Base-by-base conservation (phyloP, 352 stramenopile species). In the Globisporangium takayamanum region DNA sequence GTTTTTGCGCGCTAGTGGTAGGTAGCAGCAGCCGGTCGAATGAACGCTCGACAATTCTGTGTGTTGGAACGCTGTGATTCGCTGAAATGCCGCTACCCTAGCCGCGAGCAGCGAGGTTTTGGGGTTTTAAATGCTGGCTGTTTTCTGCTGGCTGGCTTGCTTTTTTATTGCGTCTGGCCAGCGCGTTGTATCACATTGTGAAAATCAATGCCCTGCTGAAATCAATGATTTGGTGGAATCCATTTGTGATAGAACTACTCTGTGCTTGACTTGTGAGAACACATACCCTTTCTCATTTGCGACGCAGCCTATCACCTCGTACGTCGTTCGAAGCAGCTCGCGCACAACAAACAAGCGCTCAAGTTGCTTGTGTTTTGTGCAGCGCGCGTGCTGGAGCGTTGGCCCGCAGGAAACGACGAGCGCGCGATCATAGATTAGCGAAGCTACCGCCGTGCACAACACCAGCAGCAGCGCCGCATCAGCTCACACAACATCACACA, bases 11-110 rank as follows among this genome's bases (percentile, higher is more conserved):
- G 6, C 8, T 12, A 12, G 33, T 39, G 33, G 10, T 46, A 7
- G 14, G 41, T 0, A 10, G 41, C 41, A 46, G 41, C 41, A 46
- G 41, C 41, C 18, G 20, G 22, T 51, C n/a, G 10, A 33, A 7
- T 51, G 46, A 3, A 8, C 1, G 41, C 5, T 46, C 20, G 41
- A 10, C 14, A 46, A 20, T 46, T n/a, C 2, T 16, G 7, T 42
- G 64, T 44, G 60, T 12, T 74, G 63, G 69, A 73, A 64, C 44
- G 41, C 56, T 30, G n/a, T 67, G 59, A 73, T 77, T 77, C 59
- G 67, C 37, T 39, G 22, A 50, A 56, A 55, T 46, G 26, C 47
- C 39, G 12, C n/a, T 50, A n/a, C 48, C 47, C 37, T 55, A 62
- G 8, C 37, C 36, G 11, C 37, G 41, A 42, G 1, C 0, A 42